Evolutionary conservation across 2,329 filamentous ascomycete genomes (phyloP).

Genomic region (Ascochyta lentis): DNA sequence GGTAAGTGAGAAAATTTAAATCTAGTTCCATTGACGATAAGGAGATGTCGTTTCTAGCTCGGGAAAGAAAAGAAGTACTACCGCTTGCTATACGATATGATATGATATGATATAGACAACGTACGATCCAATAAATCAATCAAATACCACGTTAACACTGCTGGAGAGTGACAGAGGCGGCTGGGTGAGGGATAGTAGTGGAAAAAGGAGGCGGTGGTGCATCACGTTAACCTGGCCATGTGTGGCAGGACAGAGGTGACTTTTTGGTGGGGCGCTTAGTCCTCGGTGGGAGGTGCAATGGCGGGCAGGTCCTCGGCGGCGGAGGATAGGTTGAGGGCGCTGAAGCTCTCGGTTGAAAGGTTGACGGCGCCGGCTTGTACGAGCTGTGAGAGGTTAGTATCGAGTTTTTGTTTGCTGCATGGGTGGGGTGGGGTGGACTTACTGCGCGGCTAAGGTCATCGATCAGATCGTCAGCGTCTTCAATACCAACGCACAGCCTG

Average conservation of each 20-base stretch:
- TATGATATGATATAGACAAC: too few relatives aligned
- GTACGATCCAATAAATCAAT: background rate
- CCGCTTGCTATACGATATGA: slow-evolving; percentile 2
- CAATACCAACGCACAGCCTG: slow-evolving; percentile 92
- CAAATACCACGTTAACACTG: slow-evolving; percentile 47
- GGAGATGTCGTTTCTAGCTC: background rate
- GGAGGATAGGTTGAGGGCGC: slow-evolving; percentile 57
- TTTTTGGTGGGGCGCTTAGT: slow-evolving; percentile 19
- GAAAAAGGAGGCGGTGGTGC: slow-evolving; percentile 2
- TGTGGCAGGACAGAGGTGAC: slow-evolving; percentile 45
- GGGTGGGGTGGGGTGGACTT: slow-evolving; percentile 54
- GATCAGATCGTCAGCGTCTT: slow-evolving; percentile 88
- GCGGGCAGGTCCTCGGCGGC: slow-evolving; percentile 18
- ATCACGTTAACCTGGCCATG: slow-evolving; percentile 46
- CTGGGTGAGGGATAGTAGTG: slow-evolving; percentile 17
- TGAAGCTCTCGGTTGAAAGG: slow-evolving; percentile 82
- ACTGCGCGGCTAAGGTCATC: slow-evolving; percentile 91
- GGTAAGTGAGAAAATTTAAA: background rate
- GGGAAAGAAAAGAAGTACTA: background rate
- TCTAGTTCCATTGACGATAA: background rate
- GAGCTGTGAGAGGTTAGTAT: slow-evolving; percentile 53
- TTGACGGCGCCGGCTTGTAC: slow-evolving; percentile 94
- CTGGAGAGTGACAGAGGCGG: slow-evolving; percentile 45
- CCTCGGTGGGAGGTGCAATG: slow-evolving; percentile 22
- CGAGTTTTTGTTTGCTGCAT: too few relatives aligned